phyloP scores from a whole-genome alignment of 768 basidiomycete genomes.

The Trametopsis cervina region DNA sequence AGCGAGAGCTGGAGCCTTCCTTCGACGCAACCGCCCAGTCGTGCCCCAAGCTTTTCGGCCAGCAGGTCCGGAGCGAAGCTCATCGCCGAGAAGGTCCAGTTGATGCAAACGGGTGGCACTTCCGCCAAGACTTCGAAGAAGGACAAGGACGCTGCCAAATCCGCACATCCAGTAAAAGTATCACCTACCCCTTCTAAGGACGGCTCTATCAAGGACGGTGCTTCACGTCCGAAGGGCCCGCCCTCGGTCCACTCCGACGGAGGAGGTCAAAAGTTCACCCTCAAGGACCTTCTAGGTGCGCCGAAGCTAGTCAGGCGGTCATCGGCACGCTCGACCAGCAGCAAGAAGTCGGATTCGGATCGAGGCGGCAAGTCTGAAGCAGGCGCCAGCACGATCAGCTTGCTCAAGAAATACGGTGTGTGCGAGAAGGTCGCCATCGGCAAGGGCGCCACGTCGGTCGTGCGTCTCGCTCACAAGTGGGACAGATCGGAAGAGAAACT shows the following conservation, averaged over 20 bases:
- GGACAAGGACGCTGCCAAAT: conserved; percentile 8
- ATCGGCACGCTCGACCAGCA: conserved; percentile 63
- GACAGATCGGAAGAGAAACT: conserved; percentile 93
- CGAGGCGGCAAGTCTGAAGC: conserved; percentile 34
- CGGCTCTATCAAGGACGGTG: conserved; percentile 2
- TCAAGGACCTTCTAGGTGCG: conserved; percentile 75
- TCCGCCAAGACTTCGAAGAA: conserved; percentile 12
- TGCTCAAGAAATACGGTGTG: conserved; percentile 91
- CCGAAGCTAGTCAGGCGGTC: conserved; percentile 71
- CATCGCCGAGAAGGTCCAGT: conserved; percentile 8
- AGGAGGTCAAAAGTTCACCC: conserved; percentile 67
- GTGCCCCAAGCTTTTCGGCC: conserved; percentile 36
- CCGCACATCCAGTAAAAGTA: conserved; percentile 21
- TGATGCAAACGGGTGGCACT: conserved; percentile 10
- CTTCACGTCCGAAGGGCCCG: conserved; percentile 24
- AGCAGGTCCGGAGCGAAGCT: conserved; percentile 23
- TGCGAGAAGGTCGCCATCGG: conserved; percentile 97
- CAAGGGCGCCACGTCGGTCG: conserved; percentile 97
- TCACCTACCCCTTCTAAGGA: conserved; percentile 18
- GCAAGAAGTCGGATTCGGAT: conserved; percentile 65
- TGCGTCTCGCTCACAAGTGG: conserved; percentile 97
- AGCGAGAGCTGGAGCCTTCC: conserved; percentile 56
- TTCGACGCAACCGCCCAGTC: conserved; percentile 54
- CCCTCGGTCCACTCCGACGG: conserved; percentile 34
- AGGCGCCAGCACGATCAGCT: conserved; percentile 43